These are phyloP conservation scores for Ilyonectria destructans DNA, from an alignment of 2,329 filamentous ascomycete genomes.

Conservation along the genomic window DNA sequence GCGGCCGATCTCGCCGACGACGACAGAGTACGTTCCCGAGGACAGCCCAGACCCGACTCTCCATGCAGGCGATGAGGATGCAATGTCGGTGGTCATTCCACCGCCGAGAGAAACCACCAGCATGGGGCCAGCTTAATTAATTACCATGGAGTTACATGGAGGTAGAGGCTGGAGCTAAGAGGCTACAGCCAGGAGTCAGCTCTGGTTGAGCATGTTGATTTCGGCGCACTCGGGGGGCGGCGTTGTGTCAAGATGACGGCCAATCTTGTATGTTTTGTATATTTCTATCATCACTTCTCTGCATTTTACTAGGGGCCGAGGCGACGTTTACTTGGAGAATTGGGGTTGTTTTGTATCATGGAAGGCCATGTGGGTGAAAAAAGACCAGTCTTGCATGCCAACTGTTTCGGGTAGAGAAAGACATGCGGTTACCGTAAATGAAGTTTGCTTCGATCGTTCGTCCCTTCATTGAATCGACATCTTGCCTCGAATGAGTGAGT, in stretches of 20 bases:
- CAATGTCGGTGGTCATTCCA: conserved; percentile 1
- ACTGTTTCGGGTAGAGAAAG: too few relatives aligned
- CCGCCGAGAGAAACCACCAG: conserved; percentile 18
- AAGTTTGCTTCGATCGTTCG: too few relatives aligned
- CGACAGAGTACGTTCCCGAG: conserved; percentile 39
- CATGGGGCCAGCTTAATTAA: conserved; percentile 23
- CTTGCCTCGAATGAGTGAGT: too few relatives aligned
- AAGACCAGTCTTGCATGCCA: conserved; percentile 26
- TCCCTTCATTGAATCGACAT: not conserved
- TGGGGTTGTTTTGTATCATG: conserved; percentile 28
- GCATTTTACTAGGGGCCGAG: conserved; percentile 36
- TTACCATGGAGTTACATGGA: conserved; percentile 11
- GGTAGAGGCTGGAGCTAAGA: conserved; percentile 16
- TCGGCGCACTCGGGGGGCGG: conserved; percentile 43
- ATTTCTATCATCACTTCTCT: conserved; percentile 37
- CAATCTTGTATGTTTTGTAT: conserved; percentile 38
- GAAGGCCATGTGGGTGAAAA: conserved; percentile 41
- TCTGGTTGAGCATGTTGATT: conserved; percentile 33
- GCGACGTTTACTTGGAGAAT: conserved; percentile 35
- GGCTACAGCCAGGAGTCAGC: conserved; percentile 21
- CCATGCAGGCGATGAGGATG: conserved; percentile 39
- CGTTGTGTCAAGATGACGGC: conserved; percentile 45
- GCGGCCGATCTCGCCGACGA: conserved; percentile 37
- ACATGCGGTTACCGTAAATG: too few relatives aligned
- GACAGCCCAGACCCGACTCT: conserved; percentile 47